A percentile compares a stretch with the other conserved stretches of the same genome.
phyloP scores from a whole-genome alignment of 148 eudicot species.

The Vaccinium corymbosum region DNA sequence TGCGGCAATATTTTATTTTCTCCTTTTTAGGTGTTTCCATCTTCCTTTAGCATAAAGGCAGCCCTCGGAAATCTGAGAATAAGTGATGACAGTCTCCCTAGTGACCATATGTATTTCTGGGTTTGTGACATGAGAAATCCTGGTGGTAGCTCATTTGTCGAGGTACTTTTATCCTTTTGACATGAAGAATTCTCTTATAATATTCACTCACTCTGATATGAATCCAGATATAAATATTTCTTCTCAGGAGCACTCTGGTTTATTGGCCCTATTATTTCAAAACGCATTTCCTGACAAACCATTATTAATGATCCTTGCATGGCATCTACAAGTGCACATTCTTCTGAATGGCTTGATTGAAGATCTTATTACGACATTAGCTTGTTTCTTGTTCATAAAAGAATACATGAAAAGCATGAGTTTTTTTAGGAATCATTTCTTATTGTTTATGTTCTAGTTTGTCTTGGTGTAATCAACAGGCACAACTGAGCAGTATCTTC shows the following conservation, averaged over 20 bases:
- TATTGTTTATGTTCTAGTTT: background rate
- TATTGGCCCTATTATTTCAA: background rate
- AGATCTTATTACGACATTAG: background rate
- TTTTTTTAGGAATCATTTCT: background rate
- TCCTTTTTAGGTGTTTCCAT: conserved; percentile 73
- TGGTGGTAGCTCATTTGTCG: conserved; percentile 96
- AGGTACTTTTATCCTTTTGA: conserved; percentile 41
- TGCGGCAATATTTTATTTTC: conserved; percentile 10
- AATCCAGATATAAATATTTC: background rate
- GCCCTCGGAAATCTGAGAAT: conserved; percentile 90
- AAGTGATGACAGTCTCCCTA: conserved; percentile 84
- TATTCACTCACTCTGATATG: background rate
- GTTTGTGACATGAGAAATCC: conserved; percentile 97
- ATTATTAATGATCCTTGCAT: background rate
- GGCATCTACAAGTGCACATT: background rate
- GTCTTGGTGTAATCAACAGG: background rate
- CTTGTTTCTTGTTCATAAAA: background rate
- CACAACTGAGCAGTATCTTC: background rate
- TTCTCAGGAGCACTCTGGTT: background rate
- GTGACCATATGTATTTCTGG: conserved; percentile 77
- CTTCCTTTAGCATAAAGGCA: conserved; percentile 93
- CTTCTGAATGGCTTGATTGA: background rate
- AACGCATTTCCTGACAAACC: background rate
- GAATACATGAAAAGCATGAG: background rate
- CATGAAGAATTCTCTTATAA: background rate